Percentiles rank a stretch among this genome's conserved stretches.
Conservation (phyloP, 306 rosid species). For the Glycine latifolia region DNA sequence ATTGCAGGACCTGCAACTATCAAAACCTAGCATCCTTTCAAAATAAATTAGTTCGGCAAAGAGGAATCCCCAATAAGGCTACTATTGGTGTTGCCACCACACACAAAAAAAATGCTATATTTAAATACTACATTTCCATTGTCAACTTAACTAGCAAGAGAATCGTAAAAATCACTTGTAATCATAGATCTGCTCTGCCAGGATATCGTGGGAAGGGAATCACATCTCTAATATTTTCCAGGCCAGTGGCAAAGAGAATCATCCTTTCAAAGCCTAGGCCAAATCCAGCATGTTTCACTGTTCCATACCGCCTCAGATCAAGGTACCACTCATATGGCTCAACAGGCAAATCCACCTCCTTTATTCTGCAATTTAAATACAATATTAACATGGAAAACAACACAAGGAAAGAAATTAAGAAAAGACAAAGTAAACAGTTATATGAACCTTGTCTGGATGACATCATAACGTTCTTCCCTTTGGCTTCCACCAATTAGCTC, state of each 20-base stretch:
- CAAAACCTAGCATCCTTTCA: constrained; percentile 21
- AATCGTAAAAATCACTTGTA: constrained; percentile 2
- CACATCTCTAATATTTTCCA: constrained; percentile 93
- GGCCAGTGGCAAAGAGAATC: constrained; percentile 94
- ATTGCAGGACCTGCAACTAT: background rate
- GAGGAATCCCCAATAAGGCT: background rate
- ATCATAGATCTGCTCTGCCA: constrained; percentile 90
- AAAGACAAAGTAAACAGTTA: background rate
- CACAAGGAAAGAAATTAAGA: background rate
- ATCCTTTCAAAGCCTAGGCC: constrained; percentile 96
- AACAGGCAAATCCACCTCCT: constrained; percentile 73
- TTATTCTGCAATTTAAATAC: constrained; percentile 58
- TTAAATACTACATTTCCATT: constrained; percentile 10
- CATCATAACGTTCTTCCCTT: constrained; percentile 89
- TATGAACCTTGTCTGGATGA: constrained; percentile 69
- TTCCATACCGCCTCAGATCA: constrained; percentile 92
- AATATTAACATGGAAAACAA: background rate
- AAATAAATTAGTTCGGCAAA: background rate
- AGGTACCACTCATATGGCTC: constrained; percentile 99
- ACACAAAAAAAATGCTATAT: background rate
- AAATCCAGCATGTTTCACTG: constrained; percentile 85
- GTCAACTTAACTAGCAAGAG: constrained; percentile 31
- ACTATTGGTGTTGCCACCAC: background rate
- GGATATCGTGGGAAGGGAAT: constrained; percentile 98
- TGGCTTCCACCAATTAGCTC: constrained; percentile 97